Base-by-base conservation (phyloP, 257 asterid species). In the Solanum ahanhuiri region DNA sequence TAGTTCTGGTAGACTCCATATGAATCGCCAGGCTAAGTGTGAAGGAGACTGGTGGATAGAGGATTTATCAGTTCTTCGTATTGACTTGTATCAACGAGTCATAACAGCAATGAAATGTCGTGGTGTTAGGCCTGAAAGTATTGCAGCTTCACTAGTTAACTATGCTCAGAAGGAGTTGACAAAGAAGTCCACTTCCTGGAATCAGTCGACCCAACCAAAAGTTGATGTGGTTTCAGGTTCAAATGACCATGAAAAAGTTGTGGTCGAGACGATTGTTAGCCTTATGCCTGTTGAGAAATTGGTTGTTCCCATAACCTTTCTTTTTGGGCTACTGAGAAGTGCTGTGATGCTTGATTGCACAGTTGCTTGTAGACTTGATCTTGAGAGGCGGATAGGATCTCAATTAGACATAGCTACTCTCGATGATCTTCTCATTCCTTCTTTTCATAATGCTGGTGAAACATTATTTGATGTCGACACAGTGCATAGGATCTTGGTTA, bases 21-120 rank as follows among this genome's bases (percentile, higher is more conserved):
- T 95, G 98, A 95, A 94, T 91, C 92, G 94, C 88, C 95, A 91
- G 35, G 85, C 93, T 0, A 94, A 92, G 69, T 90, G 89, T 17
- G 98, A 94, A 34, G 94, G 93, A 64, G 98, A 95, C 87, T 96
- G 99, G 99, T 96, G 99, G 99, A 94, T 97, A 10, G 97, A 95
- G 86, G 99, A 95, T 85, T 92, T 97, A 2, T 96, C 98, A 2
- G 92, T 90, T 34, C 98, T 97, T 57, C 93, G 96, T 0, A 85
- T 92, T 7, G 99, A 93, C 73, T 69, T 95, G 89, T 97, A 94
- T 18, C 92, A 95, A 70, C 92, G 94, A 76, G 98, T 95, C 35
- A 93, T 96, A 79, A 85, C 98, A 2, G 98, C 98, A 9, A 94
- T 96, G 91, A 96, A 95, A 88, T 95, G 97, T 28, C 92, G 98